Evolutionary conservation across 805 yeast species (phyloP).

Genomic region (Metschnikowia bowlesiae): DNA sequence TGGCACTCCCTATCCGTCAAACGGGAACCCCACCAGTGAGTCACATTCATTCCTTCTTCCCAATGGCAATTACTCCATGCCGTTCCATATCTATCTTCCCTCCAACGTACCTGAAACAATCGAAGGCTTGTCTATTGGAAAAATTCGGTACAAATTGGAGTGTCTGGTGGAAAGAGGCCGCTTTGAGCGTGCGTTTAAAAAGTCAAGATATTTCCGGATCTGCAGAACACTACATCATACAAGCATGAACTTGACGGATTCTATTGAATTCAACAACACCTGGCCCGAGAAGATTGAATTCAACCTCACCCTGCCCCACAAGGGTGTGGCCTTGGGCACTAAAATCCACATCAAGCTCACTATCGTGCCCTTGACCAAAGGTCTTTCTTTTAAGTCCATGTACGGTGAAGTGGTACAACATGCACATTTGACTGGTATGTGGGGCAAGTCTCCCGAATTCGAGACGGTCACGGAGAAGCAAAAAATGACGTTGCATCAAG

Average conservation of each 20-base stretch:
- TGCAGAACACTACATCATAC: conserved; percentile 41
- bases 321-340: conserved; percentile 46
- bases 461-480: conserved; percentile 30
- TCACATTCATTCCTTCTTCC: conserved; percentile 41
- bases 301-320: conserved; percentile 39
- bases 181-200: conserved; percentile 34
- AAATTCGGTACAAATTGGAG: conserved; percentile 39
- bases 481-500: conserved; percentile 19
- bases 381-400: conserved; percentile 34
- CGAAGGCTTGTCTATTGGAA: conserved; percentile 44
- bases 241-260: conserved; percentile 37
- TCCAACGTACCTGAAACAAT: conserved; percentile 47
- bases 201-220: conserved; percentile 39
- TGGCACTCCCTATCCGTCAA: conserved; percentile 34
- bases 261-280: conserved; percentile 43
- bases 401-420: conserved; percentile 35
- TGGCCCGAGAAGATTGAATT: conserved; percentile 55
- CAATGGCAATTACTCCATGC: conserved; percentile 49
- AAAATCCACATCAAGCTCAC: conserved; percentile 37
- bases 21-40: conserved; percentile 5
- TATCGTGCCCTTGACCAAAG: conserved; percentile 46
- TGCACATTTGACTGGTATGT: conserved; percentile 27
- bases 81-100: conserved; percentile 43
- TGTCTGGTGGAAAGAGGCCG: conserved; percentile 41
- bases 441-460: conserved; percentile 39